Conservation (phyloP, 2,329 filamentous ascomycete species). For the Diaporthe destruens region DNA sequence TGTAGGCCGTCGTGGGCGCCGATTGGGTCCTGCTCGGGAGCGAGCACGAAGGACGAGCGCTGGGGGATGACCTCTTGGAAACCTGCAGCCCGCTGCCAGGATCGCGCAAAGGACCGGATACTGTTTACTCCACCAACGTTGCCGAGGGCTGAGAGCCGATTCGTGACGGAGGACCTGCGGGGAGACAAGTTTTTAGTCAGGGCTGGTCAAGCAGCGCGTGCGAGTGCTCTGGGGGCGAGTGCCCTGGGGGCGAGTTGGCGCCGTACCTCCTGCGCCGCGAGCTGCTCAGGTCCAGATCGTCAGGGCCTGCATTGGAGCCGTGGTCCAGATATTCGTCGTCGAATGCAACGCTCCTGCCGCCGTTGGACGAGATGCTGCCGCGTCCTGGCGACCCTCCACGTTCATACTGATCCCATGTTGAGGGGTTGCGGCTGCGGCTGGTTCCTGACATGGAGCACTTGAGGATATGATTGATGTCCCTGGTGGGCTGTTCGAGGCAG, state of each 20-base stretch:
- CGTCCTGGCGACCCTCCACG: conserved; percentile 55
- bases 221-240: too few species aligned
- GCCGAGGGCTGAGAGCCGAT: conserved; percentile 67
- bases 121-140: conserved; percentile 93
- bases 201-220: not conserved
- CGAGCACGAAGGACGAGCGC: conserved; percentile 78
- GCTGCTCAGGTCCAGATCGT: conserved; percentile 45
- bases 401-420: conserved; percentile 62
- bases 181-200: not conserved
- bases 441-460: conserved; percentile 37
- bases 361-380: conserved; percentile 56
- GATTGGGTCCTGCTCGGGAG: conserved; percentile 66
- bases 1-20: conserved; percentile 53
- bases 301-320: conserved; percentile 51
- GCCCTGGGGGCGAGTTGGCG: conserved; percentile 3
- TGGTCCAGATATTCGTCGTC: conserved; percentile 61
- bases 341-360: conserved; percentile 56
- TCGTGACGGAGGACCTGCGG: conserved; percentile 69
- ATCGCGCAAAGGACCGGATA: conserved; percentile 91
- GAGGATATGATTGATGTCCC: not conserved
- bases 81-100: conserved; percentile 89
- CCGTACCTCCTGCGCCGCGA: conserved; percentile 54
- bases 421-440: conserved; percentile 51
- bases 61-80: conserved; percentile 91
- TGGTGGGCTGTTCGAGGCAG: not conserved